These are phyloP conservation scores for Chytridiales sp. DNA, from an alignment of 371 early-diverging fungal genomes.

Conservation along the genomic window DNA sequence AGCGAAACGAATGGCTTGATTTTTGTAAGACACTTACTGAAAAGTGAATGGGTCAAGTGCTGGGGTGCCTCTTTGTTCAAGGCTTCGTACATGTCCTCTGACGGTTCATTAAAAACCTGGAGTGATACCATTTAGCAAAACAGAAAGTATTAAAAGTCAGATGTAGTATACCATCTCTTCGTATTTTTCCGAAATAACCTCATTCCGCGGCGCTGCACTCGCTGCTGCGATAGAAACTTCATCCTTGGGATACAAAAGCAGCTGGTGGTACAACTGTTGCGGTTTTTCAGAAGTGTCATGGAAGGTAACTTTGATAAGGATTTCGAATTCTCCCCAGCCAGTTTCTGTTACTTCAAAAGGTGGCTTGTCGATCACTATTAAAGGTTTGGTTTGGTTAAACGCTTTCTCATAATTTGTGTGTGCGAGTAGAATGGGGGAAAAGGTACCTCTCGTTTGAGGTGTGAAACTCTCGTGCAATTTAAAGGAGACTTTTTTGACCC, in stretches of 20 bases:
- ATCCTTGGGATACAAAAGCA: slow-evolving; percentile 56
- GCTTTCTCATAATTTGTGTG: slow-evolving; percentile 1
- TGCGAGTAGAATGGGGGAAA: neutral
- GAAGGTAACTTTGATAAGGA: slow-evolving; percentile 87
- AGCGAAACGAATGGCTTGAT: no score
- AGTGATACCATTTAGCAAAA: neutral
- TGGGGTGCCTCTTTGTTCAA: slow-evolving; percentile 40
- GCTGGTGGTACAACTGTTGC: slow-evolving; percentile 80
- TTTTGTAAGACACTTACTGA: no score
- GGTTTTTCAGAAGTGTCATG: slow-evolving; percentile 76
- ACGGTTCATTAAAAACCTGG: slow-evolving; percentile 88
- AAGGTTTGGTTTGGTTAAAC: neutral
- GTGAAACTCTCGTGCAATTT: slow-evolving; percentile 96
- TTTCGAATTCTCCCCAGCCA: slow-evolving; percentile 99
- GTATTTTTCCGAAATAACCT: slow-evolving; percentile 56
- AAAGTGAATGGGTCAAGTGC: no score
- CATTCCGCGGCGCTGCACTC: slow-evolving; percentile 15
- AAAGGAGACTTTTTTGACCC: slow-evolving; percentile 87
- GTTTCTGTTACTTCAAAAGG: slow-evolving; percentile 94
- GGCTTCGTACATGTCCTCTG: slow-evolving; percentile 65
- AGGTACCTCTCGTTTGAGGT: slow-evolving; percentile 74
- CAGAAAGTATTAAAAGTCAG: neutral
- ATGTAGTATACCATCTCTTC: slow-evolving; percentile 70
- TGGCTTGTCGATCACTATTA: slow-evolving; percentile 67
- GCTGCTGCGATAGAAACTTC: slow-evolving; percentile 14